Evolutionary conservation across 2,329 filamentous ascomycete genomes (phyloP).

Genomic region (Didymella pomorum): DNA sequence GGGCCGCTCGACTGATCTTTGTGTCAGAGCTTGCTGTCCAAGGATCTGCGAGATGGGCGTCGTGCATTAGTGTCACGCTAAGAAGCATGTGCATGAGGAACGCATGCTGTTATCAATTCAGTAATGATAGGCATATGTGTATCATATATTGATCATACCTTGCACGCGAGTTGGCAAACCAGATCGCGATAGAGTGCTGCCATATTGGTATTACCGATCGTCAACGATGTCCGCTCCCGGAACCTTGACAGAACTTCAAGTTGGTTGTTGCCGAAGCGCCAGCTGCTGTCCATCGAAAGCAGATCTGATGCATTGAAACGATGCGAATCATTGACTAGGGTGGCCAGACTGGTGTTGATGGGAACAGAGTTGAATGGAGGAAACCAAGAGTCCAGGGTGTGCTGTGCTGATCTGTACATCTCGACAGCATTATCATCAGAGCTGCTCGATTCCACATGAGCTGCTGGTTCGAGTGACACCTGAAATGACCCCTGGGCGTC

Average conservation of each 20-base stretch:
- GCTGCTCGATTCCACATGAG: background rate
- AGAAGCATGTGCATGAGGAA: slow-evolving; percentile 65
- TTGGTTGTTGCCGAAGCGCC: slow-evolving; percentile 29
- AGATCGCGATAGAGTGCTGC: slow-evolving; percentile 49
- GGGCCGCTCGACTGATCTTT: slow-evolving; percentile 47
- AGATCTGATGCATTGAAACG: background rate
- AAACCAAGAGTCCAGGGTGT: background rate
- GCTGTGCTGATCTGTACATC: too few relatives aligned
- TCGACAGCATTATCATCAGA: background rate
- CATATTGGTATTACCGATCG: slow-evolving; percentile 48
- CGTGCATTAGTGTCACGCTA: slow-evolving; percentile 63
- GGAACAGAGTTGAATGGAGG: background rate
- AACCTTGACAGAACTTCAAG: slow-evolving; percentile 54
- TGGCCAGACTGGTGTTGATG: background rate
- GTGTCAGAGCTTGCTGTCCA: slow-evolving; percentile 26
- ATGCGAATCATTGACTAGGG: slow-evolving; percentile 6
- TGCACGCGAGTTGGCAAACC: slow-evolving; percentile 51
- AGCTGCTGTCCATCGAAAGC: slow-evolving; percentile 7
- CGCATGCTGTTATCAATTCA: slow-evolving; percentile 50
- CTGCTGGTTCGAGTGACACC: slow-evolving; percentile 19
- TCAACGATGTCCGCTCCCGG: slow-evolving; percentile 53
- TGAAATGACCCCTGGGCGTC: slow-evolving; percentile 41
- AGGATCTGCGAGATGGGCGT: slow-evolving; percentile 53
- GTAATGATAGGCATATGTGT: background rate
- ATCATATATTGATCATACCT: slow-evolving; percentile 43